These are phyloP conservation scores for Blastomyces silverae DNA, from an alignment of 2,329 filamentous ascomycete genomes.

Conservation along the genomic window DNA sequence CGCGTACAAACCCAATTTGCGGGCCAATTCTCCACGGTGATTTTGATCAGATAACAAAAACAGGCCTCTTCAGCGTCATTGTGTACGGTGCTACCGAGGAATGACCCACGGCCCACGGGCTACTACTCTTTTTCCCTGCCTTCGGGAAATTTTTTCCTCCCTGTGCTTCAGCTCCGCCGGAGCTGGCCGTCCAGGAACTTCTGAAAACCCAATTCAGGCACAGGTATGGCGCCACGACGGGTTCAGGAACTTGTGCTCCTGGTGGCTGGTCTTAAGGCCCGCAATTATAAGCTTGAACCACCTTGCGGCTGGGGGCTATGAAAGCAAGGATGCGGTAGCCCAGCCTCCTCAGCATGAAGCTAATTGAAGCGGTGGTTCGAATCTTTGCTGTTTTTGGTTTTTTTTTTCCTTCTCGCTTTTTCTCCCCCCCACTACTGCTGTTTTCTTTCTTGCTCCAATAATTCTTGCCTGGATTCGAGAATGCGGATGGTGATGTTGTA, in stretches of 20 bases:
- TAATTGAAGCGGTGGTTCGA: not conserved
- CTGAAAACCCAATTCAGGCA: not conserved
- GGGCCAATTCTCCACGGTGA: not conserved
- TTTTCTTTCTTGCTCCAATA: not conserved
- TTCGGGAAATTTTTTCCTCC: not conserved
- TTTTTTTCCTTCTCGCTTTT: not conserved
- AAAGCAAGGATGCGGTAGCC: not conserved
- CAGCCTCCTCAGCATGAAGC: not conserved
- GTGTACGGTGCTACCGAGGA: not conserved
- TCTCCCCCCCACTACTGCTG: not conserved
- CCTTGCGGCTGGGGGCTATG: not conserved
- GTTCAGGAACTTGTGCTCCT: not conserved
- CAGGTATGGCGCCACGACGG: not conserved
- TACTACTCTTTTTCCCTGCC: not conserved
- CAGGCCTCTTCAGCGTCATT: not conserved
- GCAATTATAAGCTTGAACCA: not conserved
- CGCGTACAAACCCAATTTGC: not conserved
- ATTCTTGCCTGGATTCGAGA: not conserved
- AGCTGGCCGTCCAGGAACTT: not conserved
- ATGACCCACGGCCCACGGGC: not conserved
- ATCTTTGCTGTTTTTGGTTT: not conserved
- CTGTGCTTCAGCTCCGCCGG: no score
- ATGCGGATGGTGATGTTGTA: not conserved
- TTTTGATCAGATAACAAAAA: slow-evolving; percentile 8
- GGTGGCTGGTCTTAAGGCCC: not conserved